phyloP scores from a whole-genome alignment of 163 green algal genomes.

The Scenedesmus sp. region DNA sequence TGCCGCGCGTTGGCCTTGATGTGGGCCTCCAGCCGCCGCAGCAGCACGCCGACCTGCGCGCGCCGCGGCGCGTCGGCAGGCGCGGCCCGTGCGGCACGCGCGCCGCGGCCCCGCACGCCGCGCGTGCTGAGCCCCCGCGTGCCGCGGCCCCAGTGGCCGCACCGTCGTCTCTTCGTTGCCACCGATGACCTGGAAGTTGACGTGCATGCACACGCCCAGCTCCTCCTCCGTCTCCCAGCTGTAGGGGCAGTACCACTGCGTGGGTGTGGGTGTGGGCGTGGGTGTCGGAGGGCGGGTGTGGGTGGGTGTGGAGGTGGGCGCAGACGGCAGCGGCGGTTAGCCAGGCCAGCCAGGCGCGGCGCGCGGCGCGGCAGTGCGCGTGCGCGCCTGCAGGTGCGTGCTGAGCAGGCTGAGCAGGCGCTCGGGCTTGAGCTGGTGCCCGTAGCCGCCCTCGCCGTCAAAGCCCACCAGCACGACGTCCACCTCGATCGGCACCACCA shows the following conservation, averaged over 20 bases:
- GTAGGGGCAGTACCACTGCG: conserved; percentile 38
- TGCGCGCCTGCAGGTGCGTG: not conserved
- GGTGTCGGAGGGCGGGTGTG: too few relatives aligned
- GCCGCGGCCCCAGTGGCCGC: not conserved
- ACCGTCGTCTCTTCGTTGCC: conserved; percentile 10
- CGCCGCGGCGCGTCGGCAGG: not conserved
- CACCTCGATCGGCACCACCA: conserved; percentile 56
- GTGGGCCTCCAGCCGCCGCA: conserved; percentile 24
- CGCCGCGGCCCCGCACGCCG: not conserved
- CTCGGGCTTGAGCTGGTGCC: conserved; percentile 44
- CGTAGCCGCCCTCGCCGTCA: conserved; percentile 58
- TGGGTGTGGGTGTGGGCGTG: too few relatives aligned
- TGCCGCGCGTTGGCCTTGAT: not conserved
- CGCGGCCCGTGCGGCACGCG: not conserved
- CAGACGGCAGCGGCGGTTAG: too few relatives aligned
- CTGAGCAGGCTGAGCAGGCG: conserved; percentile 50
- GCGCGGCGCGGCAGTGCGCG: too few relatives aligned
- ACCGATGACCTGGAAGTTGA: conserved; percentile 52
- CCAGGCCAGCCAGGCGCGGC: too few relatives aligned
- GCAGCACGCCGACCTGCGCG: conserved; percentile 18
- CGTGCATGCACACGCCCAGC: conserved; percentile 54
- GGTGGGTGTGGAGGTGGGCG: not conserved
- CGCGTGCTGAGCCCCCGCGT: not conserved
- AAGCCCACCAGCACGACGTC: conserved; percentile 66
- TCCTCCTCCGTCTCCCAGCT: conserved; percentile 47